phyloP scores from a whole-genome alignment of 805 yeast genomes.

The Lipomyces sp. region DNA sequence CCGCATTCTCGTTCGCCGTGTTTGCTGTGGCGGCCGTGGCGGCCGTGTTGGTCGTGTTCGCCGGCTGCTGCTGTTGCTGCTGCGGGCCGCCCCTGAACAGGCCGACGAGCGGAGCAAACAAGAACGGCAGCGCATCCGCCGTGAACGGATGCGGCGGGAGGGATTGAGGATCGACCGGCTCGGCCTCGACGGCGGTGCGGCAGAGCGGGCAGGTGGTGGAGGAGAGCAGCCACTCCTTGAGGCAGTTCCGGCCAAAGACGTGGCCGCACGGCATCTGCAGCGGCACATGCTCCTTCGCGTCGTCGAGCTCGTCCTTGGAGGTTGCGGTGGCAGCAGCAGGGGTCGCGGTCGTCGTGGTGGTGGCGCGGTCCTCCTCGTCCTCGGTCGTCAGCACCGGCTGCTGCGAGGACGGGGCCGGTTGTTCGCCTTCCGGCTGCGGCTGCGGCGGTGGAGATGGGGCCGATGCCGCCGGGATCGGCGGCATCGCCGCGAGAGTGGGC shows the following conservation, averaged over 20 bases:
- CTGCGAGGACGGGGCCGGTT: neutral
- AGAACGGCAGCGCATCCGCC: constrained; percentile 12
- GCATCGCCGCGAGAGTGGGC: neutral
- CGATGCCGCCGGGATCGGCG: constrained; percentile 1
- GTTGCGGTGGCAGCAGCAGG: neutral
- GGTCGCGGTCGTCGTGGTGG: neutral
- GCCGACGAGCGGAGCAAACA: constrained; percentile 17
- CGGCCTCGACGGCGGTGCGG: constrained; percentile 51
- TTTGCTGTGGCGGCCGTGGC: no score
- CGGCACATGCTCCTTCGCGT: constrained; percentile 52
- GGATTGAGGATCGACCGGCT: constrained; percentile 8
- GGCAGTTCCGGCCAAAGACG: constrained; percentile 79
- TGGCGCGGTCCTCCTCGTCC: neutral
- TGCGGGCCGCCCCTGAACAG: constrained; percentile 6
- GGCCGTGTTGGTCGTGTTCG: no score
- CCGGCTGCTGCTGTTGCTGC: no score
- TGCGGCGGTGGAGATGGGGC: no score
- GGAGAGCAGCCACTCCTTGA: constrained; percentile 74
- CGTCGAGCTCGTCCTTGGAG: neutral
- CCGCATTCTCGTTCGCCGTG: no score
- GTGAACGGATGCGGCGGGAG: neutral
- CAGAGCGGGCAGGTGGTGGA: constrained; percentile 85
- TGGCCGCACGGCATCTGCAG: constrained; percentile 81
- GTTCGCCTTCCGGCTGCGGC: no score
- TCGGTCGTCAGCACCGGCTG: neutral